Conservation (phyloP, 2,329 filamentous ascomycete genomes). For the Ophiostoma sp. region DNA sequence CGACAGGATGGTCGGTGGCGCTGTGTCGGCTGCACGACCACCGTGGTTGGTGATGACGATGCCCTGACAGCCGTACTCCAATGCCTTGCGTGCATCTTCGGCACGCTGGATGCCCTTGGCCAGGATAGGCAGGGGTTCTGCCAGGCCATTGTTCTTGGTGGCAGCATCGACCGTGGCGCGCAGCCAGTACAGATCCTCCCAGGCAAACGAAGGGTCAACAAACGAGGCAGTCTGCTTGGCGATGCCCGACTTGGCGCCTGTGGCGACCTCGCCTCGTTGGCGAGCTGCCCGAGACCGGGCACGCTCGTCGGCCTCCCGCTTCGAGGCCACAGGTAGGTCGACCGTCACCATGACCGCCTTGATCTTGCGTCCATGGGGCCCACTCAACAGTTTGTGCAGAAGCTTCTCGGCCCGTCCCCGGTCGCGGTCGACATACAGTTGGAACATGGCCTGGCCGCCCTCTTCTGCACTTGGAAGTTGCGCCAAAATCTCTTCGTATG, state of each 20-base stretch:
- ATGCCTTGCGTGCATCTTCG: slow-evolving; percentile 54
- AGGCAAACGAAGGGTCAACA: slow-evolving; percentile 51
- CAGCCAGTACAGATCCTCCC: slow-evolving; percentile 57
- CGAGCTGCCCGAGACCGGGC: slow-evolving; percentile 1
- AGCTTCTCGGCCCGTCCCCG: slow-evolving; percentile 18
- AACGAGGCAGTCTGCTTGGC: slow-evolving; percentile 53
- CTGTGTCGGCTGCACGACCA: slow-evolving; percentile 56
- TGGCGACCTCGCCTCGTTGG: neutral
- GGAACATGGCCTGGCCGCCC: slow-evolving; percentile 39
- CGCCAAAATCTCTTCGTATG: slow-evolving; percentile 29
- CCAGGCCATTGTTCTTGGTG: neutral
- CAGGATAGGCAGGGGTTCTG: slow-evolving; percentile 48
- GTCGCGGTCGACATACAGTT: slow-evolving; percentile 31
- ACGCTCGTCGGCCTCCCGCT: slow-evolving; percentile 59
- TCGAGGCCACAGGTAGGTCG: slow-evolving; percentile 56
- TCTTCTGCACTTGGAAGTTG: slow-evolving; percentile 33
- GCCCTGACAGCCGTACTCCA: slow-evolving; percentile 52
- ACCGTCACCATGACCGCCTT: slow-evolving; percentile 53
- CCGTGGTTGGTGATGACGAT: slow-evolving; percentile 61
- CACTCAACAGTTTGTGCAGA: slow-evolving; percentile 25
- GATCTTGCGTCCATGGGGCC: slow-evolving; percentile 39
- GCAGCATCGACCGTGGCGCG: slow-evolving; percentile 38
- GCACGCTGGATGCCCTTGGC: slow-evolving; percentile 59
- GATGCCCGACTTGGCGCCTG: slow-evolving; percentile 45
- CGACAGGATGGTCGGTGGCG: slow-evolving; percentile 41